Evolutionary conservation across 495 filamentous ascomycete genomes (phyloP).

Genomic region (Neurospora discreta): DNA sequence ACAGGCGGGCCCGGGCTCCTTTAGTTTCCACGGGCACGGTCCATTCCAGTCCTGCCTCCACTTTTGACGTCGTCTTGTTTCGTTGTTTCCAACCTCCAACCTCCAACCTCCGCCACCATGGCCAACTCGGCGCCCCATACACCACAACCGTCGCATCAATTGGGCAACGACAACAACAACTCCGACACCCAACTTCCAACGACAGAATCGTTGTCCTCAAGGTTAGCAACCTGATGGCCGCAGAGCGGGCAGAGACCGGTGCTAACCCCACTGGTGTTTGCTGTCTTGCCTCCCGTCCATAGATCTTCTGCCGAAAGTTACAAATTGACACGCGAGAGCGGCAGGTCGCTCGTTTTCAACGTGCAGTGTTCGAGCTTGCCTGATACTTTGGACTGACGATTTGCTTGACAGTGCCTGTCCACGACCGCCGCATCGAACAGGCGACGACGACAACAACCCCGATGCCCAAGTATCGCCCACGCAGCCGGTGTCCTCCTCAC

Average conservation of each 20-base stretch:
- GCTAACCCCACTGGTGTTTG: too few relatives aligned
- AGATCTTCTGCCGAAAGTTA: background rate
- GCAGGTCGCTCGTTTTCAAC: too few relatives aligned
- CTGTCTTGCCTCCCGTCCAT: too few relatives aligned
- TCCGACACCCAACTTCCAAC: background rate
- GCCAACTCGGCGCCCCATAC: background rate
- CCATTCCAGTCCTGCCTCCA: background rate
- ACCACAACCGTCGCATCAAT: background rate
- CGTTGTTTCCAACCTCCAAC: background rate
- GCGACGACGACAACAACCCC: background rate
- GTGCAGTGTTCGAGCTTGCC: too few relatives aligned
- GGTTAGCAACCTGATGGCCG: background rate
- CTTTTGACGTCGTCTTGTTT: background rate
- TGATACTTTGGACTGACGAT: too few relatives aligned
- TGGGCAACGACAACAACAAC: background rate
- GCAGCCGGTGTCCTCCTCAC: background rate
- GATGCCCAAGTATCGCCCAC: background rate
- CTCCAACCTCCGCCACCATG: background rate
- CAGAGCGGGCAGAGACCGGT: too few relatives aligned
- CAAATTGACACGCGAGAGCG: background rate
- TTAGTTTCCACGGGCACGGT: background rate
- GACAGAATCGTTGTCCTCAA: background rate
- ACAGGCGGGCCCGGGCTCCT: background rate
- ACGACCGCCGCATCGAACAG: too few relatives aligned
- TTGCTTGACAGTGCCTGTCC: too few relatives aligned